These are phyloP conservation scores for Blastobotrys terrestris DNA, from an alignment of 805 yeast species.

Conservation along the genomic window DNA sequence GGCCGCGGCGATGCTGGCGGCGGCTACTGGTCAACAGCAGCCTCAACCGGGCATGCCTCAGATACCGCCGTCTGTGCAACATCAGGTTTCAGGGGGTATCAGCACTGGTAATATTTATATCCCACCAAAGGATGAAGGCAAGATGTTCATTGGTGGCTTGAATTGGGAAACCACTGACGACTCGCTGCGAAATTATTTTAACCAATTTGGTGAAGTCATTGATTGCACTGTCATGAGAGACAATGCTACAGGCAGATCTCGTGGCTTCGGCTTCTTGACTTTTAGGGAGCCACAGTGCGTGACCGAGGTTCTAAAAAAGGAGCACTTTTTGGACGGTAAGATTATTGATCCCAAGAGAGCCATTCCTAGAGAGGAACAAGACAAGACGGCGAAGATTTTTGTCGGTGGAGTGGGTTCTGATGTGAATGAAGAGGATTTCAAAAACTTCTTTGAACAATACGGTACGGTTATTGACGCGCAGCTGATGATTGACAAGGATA, in stretches of 20 bases:
- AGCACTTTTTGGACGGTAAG: conserved; percentile 90
- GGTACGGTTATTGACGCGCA: conserved; percentile 94
- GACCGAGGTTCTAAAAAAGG: conserved; percentile 76
- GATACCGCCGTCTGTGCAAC: neutral
- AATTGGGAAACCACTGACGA: conserved; percentile 98
- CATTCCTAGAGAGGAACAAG: conserved; percentile 95
- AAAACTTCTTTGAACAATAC: conserved; percentile 75
- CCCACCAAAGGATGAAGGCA: conserved; percentile 65
- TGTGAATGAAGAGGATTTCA: conserved; percentile 86
- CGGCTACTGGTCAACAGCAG: conserved; percentile 7
- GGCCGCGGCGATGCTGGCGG: conserved; percentile 5
- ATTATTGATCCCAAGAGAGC: conserved; percentile 97
- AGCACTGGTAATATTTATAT: conserved; percentile 41
- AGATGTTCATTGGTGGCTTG: conserved; percentile 93
- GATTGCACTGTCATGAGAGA: conserved; percentile 95
- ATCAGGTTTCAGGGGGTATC: conserved; percentile 16
- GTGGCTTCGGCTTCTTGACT: conserved; percentile 93
- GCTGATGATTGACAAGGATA: conserved; percentile 93
- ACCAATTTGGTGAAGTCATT: conserved; percentile 80
- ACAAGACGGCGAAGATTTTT: conserved; percentile 90
- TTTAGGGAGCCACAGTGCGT: conserved; percentile 78
- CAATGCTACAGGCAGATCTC: conserved; percentile 72
- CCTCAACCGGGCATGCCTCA: conserved; percentile 15
- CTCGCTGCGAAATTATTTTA: conserved; percentile 70
- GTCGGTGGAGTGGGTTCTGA: conserved; percentile 96